Evolutionary conservation across 202 grass and related monocot genomes (phyloP).

Genomic region (Digitaria exilis): DNA sequence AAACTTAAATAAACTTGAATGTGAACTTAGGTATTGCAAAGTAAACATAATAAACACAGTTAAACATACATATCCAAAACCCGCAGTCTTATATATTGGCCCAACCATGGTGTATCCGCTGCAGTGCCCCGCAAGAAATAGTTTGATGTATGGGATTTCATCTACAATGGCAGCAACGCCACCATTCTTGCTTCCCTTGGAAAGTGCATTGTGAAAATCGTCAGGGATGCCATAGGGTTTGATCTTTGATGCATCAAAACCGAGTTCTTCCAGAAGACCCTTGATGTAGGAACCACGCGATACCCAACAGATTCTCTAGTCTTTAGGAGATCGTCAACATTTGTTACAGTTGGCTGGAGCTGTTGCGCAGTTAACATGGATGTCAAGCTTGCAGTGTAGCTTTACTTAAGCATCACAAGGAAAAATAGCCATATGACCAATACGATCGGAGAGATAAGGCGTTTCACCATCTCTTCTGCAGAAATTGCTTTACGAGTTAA

Average conservation of each 20-base stretch:
- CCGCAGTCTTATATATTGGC: conserved; percentile 36
- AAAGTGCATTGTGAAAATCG: conserved; percentile 29
- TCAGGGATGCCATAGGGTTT: conserved; percentile 22
- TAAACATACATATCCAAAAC: conserved; percentile 43
- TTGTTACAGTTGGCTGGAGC: conserved; percentile 40
- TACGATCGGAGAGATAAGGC: conserved; percentile 24
- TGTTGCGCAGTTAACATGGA: conserved; percentile 65
- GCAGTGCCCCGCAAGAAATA: conserved; percentile 43
- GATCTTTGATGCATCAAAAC: conserved; percentile 43
- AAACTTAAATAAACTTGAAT: neutral
- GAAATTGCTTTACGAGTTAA: neutral
- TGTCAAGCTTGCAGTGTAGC: conserved; percentile 54
- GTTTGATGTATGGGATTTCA: conserved; percentile 54
- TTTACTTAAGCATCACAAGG: conserved; percentile 40
- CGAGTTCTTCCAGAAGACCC: conserved; percentile 10
- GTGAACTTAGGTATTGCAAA: neutral
- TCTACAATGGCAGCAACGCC: conserved; percentile 43
- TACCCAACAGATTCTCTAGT: conserved; percentile 48
- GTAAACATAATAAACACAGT: neutral
- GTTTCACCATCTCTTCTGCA: conserved; percentile 47
- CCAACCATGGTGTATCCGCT: conserved; percentile 51
- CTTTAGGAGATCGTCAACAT: conserved; percentile 42
- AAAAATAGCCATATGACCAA: conserved; percentile 49
- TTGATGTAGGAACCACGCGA: conserved; percentile 32
- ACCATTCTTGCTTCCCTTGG: conserved; percentile 53